A percentile compares a stretch with the other conserved stretches of the same genome.
These are phyloP conservation scores for Ambrosia hybrid DNA, from an alignment of 140 eudicot genomes.

Conservation along the genomic window DNA sequence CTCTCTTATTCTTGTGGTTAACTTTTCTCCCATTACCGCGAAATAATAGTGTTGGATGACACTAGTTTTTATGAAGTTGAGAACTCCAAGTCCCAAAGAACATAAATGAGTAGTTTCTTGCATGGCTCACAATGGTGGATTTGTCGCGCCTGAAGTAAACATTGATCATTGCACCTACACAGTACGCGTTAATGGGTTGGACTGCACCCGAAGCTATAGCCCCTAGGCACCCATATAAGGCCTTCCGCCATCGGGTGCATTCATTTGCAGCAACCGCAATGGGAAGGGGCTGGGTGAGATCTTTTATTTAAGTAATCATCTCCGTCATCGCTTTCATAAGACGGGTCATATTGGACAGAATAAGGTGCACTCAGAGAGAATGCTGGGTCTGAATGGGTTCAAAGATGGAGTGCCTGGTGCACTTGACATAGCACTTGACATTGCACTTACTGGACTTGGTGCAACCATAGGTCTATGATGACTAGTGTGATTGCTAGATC, in stretches of 20 bases:
- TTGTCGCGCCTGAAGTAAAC: slow-evolving; percentile 38
- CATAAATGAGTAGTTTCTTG: slow-evolving; percentile 34
- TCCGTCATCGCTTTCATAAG: slow-evolving; percentile 29
- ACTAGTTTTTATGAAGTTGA: slow-evolving; percentile 30
- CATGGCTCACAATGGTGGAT: slow-evolving; percentile 32
- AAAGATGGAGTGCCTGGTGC: slow-evolving; percentile 50
- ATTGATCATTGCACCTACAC: slow-evolving; percentile 39
- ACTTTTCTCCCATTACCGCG: slow-evolving; percentile 46
- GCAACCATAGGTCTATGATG: slow-evolving; percentile 30
- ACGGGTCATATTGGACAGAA: slow-evolving; percentile 30
- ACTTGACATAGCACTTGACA: too few species aligned
- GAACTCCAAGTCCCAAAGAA: slow-evolving; percentile 33
- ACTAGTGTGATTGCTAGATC: slow-evolving; percentile 14
- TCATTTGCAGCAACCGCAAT: slow-evolving; percentile 45
- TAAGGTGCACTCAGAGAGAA: slow-evolving; percentile 36
- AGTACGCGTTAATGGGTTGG: slow-evolving; percentile 44
- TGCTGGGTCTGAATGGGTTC: slow-evolving; percentile 52
- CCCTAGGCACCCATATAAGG: slow-evolving; percentile 35
- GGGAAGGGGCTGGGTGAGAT: slow-evolving; percentile 37
- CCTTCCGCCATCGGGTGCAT: slow-evolving; percentile 44
- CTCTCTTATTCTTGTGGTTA: slow-evolving; percentile 40
- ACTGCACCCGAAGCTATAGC: slow-evolving; percentile 41
- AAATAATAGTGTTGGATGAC: slow-evolving; percentile 43
- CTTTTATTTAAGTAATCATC: slow-evolving; percentile 8
- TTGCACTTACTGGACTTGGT: slow-evolving; percentile 45